Base-by-base conservation (phyloP, 164 flowering plant species). In the Vitis labrusca region DNA sequence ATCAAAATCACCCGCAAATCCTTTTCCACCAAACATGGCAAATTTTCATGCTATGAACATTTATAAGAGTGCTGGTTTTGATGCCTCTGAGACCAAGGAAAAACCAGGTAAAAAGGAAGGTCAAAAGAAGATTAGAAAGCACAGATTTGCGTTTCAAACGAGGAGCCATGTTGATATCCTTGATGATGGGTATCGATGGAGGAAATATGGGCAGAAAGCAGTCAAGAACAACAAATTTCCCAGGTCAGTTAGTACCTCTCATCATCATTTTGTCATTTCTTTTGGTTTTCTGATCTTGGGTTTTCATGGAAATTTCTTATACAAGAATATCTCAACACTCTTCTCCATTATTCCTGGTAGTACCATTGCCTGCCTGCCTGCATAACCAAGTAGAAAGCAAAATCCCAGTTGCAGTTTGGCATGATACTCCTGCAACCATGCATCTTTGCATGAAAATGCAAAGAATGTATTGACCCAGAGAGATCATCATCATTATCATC, bases 141-240 rank as follows among this genome's bases (percentile, higher is more conserved):
- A 79, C 0, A 80, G 82, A 63, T 79, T 61, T 71, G 97, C 97
- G 9, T 89, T 91, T 63, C 86, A 81, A 63, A 89, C 94, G 5
- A 82, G 81, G 63, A 88, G 94, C 63, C 85, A 83, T 19, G 82
- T 88, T 59, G 97, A 91, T 65, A 80, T 88, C 47, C 85, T 91
- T 10, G 94, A 91, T 66, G 97, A 91, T 80, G 97, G 97, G 2
- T 91, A 86, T 64, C 68, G 91, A 44, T 91, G 97, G 97, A 83
- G 97, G 74, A 91, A 91, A 64, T 91, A 91, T 37, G 97, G 97
- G 2, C 91, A 91, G 56, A 91, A 91, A 58, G 81, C 85, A 30
- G 92, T 91, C 13, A 91, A 91, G 80, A 89, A 89, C 79, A 88
- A 79, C 73, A 82, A 74, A 59, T 78, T 77, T 70, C 97, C 97